Evolutionary conservation across 1,284 basidiomycete genomes (phyloP), one percentile per base, ranked within the genome.

Genomic region (Moniliophthora roreri): DNA sequence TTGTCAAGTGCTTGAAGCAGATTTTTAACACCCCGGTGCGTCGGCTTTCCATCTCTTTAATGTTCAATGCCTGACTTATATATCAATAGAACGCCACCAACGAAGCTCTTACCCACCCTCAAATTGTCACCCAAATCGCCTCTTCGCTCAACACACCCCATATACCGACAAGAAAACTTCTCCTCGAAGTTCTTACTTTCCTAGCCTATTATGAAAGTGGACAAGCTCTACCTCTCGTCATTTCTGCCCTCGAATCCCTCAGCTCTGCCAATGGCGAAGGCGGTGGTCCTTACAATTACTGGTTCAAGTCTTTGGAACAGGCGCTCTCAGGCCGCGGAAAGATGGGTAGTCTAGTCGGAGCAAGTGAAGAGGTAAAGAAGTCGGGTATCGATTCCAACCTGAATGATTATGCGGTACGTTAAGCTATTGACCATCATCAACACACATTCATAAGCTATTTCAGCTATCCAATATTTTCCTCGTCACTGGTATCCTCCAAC

Each of bases 321-420:
- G 84, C 85, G 4, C 78, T 98, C 11, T 82, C 85, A 42, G 94
- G 95, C 1, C 76, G 94, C 55, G 96, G 97, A 1, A 90, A 87
- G 68, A 96, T 98, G 93, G 96, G 96, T 1, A 96, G 91, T 65
- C 72, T 91, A 46, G 96, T 99, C 7, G 96, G 97, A 2, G 92
- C 93, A 8, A 95, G 93, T 61, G 91, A 95, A 34, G 93, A 97
- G 58, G 81, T 96, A 54, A 85, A 81, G 65, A 84, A 82, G 49
- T 75, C 78, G 42, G 83, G 84, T 46, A 75, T 79, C 39, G 85
- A 89, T 56, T 80, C 76, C 36, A 82, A 80, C 39, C 69, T 95
- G 55, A 88, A 89, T 59, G 93, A 95, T 53, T 95, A 93, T 62
- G 87, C 89, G 65, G 89, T 95, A 62, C 67, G 87, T 76, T 60